Evolutionary conservation across 495 filamentous ascomycete genomes (phyloP).

Genomic region (Lophium mytilinum): DNA sequence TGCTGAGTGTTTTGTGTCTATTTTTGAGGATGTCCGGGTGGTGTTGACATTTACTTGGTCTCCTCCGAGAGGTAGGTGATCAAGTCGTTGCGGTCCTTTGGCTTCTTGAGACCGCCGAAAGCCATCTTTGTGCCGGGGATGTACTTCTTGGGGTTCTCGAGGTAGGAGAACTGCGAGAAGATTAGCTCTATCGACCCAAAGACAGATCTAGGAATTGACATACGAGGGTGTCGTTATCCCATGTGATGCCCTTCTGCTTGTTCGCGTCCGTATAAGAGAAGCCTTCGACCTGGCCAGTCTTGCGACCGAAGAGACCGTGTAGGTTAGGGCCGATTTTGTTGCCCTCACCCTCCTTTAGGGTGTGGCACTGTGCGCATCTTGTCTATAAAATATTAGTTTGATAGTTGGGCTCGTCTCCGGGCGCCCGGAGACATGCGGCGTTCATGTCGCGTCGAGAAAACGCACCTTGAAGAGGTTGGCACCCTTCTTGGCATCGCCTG

Average conservation of each 20-base stretch:
- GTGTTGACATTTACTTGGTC: constrained; percentile 30
- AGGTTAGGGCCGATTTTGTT: constrained; percentile 98
- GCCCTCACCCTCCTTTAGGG: constrained; percentile 71
- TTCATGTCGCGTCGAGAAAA: not conserved
- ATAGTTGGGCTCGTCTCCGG: not conserved
- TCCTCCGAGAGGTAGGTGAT: constrained; percentile 55
- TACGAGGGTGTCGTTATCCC: constrained; percentile 84
- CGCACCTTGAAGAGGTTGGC: constrained; percentile 91
- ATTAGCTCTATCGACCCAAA: constrained; percentile 27
- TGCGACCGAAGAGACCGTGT: constrained; percentile 94
- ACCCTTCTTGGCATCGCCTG: constrained; percentile 94
- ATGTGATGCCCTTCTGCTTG: constrained; percentile 87
- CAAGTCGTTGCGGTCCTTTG: constrained; percentile 97
- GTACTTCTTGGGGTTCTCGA: constrained; percentile 92
- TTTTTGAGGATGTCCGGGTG: not conserved
- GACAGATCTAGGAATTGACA: constrained; percentile 22
- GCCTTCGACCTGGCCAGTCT: constrained; percentile 82
- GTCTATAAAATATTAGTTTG: constrained; percentile 46
- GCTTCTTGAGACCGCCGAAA: constrained; percentile 99
- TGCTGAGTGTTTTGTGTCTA: not conserved
- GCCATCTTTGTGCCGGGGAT: constrained; percentile 99
- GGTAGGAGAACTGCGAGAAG: constrained; percentile 61
- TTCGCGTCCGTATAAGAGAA: constrained; percentile 99
- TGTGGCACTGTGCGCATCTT: constrained; percentile 98
- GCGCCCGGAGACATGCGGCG: not conserved